These are phyloP conservation scores for Globisporangium mamillatum DNA, from an alignment of 352 stramenopile species.

Conservation along the genomic window DNA sequence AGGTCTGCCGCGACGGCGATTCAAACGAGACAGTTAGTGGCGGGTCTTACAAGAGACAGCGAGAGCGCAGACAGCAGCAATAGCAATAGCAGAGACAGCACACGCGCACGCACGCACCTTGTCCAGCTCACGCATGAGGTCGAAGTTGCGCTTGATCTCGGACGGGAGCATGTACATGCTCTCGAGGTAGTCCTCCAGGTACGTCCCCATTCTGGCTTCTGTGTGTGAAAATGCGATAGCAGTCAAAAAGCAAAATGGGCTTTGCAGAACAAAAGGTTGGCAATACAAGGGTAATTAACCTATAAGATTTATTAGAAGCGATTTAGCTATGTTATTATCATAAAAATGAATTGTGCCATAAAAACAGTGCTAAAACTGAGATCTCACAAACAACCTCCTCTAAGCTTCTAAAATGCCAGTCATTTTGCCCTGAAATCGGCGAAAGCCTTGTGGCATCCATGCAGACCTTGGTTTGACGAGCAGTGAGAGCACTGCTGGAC, in stretches of 20 bases:
- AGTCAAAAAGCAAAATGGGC: background rate
- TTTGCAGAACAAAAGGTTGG: too few species aligned
- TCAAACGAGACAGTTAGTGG: slow-evolving; percentile 7
- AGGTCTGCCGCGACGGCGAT: slow-evolving; percentile 33
- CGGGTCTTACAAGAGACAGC: background rate
- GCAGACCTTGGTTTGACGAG: too few species aligned
- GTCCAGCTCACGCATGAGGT: slow-evolving; percentile 86
- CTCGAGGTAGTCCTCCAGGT: slow-evolving; percentile 86
- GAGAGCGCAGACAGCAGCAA: background rate
- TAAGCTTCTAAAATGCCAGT: too few species aligned
- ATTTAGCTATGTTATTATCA: too few species aligned
- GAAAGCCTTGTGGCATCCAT: too few species aligned
- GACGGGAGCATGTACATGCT: slow-evolving; percentile 89
- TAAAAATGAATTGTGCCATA: too few species aligned
- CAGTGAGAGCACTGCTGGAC: too few species aligned
- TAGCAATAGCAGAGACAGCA: background rate
- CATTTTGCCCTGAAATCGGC: too few species aligned
- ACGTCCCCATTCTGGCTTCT: slow-evolving; percentile 63
- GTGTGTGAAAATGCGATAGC: background rate
- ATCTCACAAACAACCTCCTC: too few species aligned
- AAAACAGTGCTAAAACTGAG: too few species aligned
- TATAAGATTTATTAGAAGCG: too few species aligned
- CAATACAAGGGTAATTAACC: too few species aligned
- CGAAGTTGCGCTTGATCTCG: slow-evolving; percentile 89
- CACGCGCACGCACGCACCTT: slow-evolving; percentile 40